Base-by-base conservation (phyloP, 768 basidiomycete genomes). In the Hygrophoropsis aurantiaca region DNA sequence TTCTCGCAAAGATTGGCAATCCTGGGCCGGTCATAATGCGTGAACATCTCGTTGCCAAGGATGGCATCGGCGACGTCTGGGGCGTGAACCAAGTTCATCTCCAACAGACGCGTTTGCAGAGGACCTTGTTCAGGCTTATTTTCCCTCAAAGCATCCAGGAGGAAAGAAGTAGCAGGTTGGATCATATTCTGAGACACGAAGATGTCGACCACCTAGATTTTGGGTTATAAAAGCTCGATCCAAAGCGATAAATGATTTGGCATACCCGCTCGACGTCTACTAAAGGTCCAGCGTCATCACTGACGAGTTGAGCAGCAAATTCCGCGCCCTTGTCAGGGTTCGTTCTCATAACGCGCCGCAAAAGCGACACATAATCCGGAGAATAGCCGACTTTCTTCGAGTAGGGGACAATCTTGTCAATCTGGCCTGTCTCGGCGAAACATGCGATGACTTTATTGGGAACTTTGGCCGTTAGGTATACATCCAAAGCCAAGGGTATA, bases 111-210 rank as follows among this genome's bases (percentile, higher is more conserved):
- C 0, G 97, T 99, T 69, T 99, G 97, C 11, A 99, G 74, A 55
- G 87, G 93, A 0, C 84, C 95, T 62, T 99, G 95, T 66, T 99
- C 97, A 0, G 94, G 90, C 64, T 89, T 89, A 75, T 99, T 98
- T 46, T 99, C 97, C 74, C 98, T 98, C 58, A 99, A 77, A 18
- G 94, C 97, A 61, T 98, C 97, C 49, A 99, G 73, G 40, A 98
- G 74, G 85, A 99, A 98, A 1, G 93, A 94, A 0, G 97, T 99
- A 5, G 97, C 97, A 16, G 94, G 95, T 67, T 98, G 97, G 48
- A 98, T 94, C 93, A 98, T 92, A 71, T 97, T 98, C 65, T 97
- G 94, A 0, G 89, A 88, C 93, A 97, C 97, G 77, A 99, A 98
- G 58, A 98, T 97, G 60, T 99, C 97, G 50, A 97, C 94, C 45